Percentiles rank a stretch among this genome's conserved stretches.
These are phyloP conservation scores for Arabidopsis suecica DNA, from an alignment of 345 rosid species.

Conservation along the genomic window DNA sequence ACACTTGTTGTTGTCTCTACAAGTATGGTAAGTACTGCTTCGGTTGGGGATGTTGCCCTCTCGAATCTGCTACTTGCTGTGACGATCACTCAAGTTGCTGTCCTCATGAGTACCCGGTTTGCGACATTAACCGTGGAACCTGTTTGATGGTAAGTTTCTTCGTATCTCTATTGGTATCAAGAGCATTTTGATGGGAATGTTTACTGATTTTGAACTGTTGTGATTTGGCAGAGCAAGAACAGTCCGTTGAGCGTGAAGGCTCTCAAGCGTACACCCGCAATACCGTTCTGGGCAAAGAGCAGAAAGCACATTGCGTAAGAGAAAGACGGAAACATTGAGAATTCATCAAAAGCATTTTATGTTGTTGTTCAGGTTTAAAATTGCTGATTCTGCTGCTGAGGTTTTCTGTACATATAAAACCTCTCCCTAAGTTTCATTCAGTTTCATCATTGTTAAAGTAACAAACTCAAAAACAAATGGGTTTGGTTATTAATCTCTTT, in stretches of 20 bases:
- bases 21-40: constrained; percentile 70
- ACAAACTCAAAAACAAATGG: constrained; percentile 5
- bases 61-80: constrained; percentile 87
- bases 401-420: constrained; percentile 41
- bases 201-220: constrained; percentile 23
- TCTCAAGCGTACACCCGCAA: constrained; percentile 73
- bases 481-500: constrained; percentile 24
- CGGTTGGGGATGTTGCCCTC: constrained; percentile 96
- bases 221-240: constrained; percentile 74
- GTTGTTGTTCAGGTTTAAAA: constrained; percentile 33
- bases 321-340: background rate
- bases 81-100: constrained; percentile 84
- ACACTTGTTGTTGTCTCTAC: constrained; percentile 84
- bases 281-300: constrained; percentile 67
- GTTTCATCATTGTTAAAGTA: constrained; percentile 34
- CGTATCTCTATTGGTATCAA: background rate
- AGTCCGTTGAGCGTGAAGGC: constrained; percentile 82
- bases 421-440: constrained; percentile 34
- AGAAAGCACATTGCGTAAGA: constrained; percentile 55
- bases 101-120: constrained; percentile 85
- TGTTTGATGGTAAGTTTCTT: constrained; percentile 65
- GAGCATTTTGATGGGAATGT: background rate
- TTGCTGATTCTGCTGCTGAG: constrained; percentile 37
- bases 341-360: constrained; percentile 17
- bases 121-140: constrained; percentile 61